A percentile compares a stretch with the other conserved stretches of the same genome.
These are phyloP conservation scores for Trapa incisa DNA, from an alignment of 345 rosid species.

Conservation along the genomic window DNA sequence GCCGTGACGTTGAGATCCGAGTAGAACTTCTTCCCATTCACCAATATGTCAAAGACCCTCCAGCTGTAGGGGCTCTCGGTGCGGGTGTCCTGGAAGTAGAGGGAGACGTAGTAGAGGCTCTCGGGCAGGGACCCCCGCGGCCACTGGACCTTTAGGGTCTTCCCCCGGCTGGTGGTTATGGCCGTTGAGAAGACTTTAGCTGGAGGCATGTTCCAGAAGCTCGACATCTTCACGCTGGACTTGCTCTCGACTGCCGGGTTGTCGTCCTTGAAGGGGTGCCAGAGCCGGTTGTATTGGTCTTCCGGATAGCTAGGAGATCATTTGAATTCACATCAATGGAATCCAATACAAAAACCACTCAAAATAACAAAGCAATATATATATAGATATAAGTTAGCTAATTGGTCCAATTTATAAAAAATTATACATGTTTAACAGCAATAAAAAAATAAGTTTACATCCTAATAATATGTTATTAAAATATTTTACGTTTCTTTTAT, in stretches of 20 bases:
- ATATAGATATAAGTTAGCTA: too few species aligned
- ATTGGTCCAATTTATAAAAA: too few species aligned
- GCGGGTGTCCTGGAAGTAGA: slow-evolving; percentile 72
- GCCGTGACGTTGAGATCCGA: slow-evolving; percentile 49
- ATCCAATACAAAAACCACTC: neutral
- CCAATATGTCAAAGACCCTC: slow-evolving; percentile 57
- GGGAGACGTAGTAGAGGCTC: slow-evolving; percentile 53
- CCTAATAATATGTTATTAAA: too few species aligned
- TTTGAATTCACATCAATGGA: neutral
- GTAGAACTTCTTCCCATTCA: slow-evolving; percentile 53
- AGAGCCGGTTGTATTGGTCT: slow-evolving; percentile 47
- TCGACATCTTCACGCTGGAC: slow-evolving; percentile 26
- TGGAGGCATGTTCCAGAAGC: slow-evolving; percentile 77
- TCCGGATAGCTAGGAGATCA: slow-evolving; percentile 52
- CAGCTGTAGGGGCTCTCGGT: slow-evolving; percentile 44
- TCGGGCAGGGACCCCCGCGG: slow-evolving; percentile 45
- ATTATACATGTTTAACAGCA: too few species aligned
- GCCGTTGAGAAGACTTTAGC: slow-evolving; percentile 34
- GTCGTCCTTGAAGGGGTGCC: slow-evolving; percentile 59
- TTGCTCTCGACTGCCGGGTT: slow-evolving; percentile 26
- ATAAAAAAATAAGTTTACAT: too few species aligned
- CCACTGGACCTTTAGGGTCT: slow-evolving; percentile 47
- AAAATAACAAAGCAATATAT: too few species aligned
- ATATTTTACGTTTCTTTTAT: too few species aligned
- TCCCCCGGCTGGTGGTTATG: slow-evolving; percentile 42